A percentile compares a stretch with the other conserved stretches of the same genome.
Conservation (phyloP, 2,329 filamentous ascomycete species). For the Colletotrichum lindemuthianum region DNA sequence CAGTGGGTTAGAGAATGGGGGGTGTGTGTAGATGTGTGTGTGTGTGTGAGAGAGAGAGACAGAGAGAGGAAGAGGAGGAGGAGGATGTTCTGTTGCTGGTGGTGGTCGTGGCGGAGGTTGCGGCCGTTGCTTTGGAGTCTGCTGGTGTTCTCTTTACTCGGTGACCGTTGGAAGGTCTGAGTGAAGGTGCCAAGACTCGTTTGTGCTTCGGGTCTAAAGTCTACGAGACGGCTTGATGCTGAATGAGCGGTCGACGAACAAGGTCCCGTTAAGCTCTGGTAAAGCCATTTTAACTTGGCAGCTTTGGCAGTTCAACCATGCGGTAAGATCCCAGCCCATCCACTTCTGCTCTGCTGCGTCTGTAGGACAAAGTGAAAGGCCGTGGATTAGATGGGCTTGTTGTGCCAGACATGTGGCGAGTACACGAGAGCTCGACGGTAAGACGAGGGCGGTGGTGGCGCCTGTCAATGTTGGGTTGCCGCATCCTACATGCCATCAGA, state of each 20-base stretch:
- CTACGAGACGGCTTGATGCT: conserved; percentile 2
- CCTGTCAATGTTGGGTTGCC: conserved; percentile 12
- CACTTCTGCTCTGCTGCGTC: neutral
- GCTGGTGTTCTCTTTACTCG: conserved; percentile 15
- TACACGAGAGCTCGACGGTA: conserved; percentile 5
- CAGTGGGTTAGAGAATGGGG: conserved; percentile 1
- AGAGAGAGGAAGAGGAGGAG: neutral
- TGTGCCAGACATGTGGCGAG: neutral
- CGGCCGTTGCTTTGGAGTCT: neutral
- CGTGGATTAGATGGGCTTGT: conserved; percentile 9
- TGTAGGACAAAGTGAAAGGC: neutral
- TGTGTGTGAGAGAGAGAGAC: neutral
- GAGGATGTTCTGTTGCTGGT: too few relatives aligned
- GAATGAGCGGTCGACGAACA: conserved; percentile 1
- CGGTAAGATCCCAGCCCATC: conserved; percentile 10
- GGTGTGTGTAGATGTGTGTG: conserved; percentile 7
- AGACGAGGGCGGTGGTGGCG: conserved; percentile 18
- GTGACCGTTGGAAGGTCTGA: conserved; percentile 2
- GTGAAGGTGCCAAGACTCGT: conserved; percentile 20
- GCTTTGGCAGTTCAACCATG: conserved; percentile 8
- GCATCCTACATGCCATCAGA: conserved; percentile 6
- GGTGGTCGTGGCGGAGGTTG: neutral
- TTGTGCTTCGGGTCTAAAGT: conserved; percentile 25
- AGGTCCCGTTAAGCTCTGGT: conserved; percentile 16
- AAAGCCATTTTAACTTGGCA: conserved; percentile 11